phyloP scores from a whole-genome alignment of 441 rosid species.

The Kokia cookei region DNA sequence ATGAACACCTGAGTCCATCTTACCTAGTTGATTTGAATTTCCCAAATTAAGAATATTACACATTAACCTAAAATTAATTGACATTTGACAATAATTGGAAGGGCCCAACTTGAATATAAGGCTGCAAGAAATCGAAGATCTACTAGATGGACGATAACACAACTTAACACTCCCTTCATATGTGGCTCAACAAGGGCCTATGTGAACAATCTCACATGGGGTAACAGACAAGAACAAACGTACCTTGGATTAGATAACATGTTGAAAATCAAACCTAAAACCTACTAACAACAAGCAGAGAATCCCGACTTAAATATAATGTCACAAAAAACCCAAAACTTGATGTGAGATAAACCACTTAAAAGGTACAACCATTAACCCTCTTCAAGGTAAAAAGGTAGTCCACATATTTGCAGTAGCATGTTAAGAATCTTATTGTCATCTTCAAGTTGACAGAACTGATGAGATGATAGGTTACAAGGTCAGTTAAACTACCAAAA shows the following conservation, averaged over 20 bases:
- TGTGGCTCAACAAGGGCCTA: background rate
- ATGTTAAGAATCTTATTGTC: background rate
- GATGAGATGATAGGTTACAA: background rate
- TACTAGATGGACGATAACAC: background rate
- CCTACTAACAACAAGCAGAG: background rate
- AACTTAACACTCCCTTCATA: background rate
- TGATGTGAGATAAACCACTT: background rate
- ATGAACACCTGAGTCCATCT: background rate
- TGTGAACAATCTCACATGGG: background rate
- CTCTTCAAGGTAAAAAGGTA: background rate
- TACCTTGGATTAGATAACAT: background rate
- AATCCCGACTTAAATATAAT: background rate
- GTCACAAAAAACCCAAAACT: background rate
- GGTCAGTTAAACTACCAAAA: background rate
- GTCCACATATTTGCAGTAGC: background rate
- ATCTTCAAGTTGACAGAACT: background rate
- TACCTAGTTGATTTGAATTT: background rate
- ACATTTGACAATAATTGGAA: background rate
- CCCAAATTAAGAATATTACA: background rate
- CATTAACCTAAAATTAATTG: background rate
- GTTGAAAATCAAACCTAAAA: background rate
- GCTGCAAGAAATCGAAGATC: background rate
- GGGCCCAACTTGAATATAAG: background rate
- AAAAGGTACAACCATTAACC: background rate
- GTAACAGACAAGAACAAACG: background rate